phyloP scores from a whole-genome alignment of 140 eudicot species.

The Erigeron philadelphicus region DNA sequence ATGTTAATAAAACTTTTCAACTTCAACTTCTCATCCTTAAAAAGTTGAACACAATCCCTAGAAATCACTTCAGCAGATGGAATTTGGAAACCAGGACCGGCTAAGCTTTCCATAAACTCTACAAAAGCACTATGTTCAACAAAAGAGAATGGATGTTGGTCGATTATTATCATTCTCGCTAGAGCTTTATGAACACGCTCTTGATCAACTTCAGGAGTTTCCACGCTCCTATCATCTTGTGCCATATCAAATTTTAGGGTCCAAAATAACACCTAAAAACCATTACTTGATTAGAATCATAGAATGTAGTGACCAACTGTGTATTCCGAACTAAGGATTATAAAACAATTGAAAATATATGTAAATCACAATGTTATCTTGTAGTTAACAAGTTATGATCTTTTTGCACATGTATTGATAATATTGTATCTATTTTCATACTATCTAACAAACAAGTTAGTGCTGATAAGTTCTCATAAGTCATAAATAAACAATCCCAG shows the following conservation, averaged over 20 bases:
- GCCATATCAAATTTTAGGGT: background rate
- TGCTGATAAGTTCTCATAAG: background rate
- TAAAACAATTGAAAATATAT: no score
- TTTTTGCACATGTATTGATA: no score
- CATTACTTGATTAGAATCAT: background rate
- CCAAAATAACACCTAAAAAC: background rate
- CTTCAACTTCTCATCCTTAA: background rate
- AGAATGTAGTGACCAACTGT: no score
- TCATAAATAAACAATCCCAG: no score
- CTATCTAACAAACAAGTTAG: background rate
- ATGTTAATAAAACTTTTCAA: background rate
- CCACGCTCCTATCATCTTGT: background rate
- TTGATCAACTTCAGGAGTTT: background rate
- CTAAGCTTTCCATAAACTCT: background rate
- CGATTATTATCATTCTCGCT: background rate
- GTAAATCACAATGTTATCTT: no score
- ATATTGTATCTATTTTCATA: no score
- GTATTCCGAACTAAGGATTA: no score
- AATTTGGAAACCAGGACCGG: background rate
- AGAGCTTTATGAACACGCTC: slow-evolving; percentile 1
- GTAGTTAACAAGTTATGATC: no score
- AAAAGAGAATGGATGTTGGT: background rate
- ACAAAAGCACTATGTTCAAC: background rate
- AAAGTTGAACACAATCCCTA: slow-evolving; percentile 11
- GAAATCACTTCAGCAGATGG: background rate